Conservation (phyloP, 768 basidiomycete species). For the Boletus rufocinnamomeus region DNA sequence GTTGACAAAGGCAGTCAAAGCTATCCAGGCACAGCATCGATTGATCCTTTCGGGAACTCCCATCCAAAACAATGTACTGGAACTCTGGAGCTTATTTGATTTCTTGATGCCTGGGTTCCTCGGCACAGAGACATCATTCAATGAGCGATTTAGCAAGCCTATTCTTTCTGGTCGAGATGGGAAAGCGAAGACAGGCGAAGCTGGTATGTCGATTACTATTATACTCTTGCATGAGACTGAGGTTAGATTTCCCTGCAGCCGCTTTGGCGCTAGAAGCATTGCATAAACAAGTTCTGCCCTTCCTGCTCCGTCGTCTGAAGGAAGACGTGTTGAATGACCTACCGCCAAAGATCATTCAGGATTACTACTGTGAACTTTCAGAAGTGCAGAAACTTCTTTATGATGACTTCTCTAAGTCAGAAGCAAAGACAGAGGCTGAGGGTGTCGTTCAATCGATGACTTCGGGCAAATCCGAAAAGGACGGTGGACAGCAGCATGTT, state of each 20-base stretch:
- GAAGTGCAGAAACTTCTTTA: conserved; percentile 92
- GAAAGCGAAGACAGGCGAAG: conserved; percentile 92
- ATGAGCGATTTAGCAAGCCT: conserved; percentile 94
- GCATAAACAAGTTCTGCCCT: conserved; percentile 99
- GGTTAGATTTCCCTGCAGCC: conserved; percentile 50
- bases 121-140: conserved; percentile 93
- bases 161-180: conserved; percentile 94
- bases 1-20: conserved; percentile 94
- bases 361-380: conserved; percentile 97
- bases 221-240: conserved; percentile 3
- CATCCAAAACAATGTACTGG: conserved; percentile 98
- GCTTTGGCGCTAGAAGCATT: conserved; percentile 92
- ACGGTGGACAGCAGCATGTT: conserved; percentile 74
- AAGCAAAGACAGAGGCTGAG: conserved; percentile 63
- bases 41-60: conserved; percentile 96
- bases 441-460: conserved; percentile 57
- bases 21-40: conserved; percentile 86
- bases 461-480: conserved; percentile 36
- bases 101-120: conserved; percentile 99
- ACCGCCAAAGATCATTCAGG: conserved; percentile 99
- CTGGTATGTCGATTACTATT: conserved; percentile 57
- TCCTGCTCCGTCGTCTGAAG: conserved; percentile 92
- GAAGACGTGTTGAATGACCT: conserved; percentile 96
- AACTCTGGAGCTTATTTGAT: conserved; percentile 98
- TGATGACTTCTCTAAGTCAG: conserved; percentile 88